Evolutionary conservation across 441 rosid genomes (phyloP).

Genomic region (Gossypium schwendimanii): DNA sequence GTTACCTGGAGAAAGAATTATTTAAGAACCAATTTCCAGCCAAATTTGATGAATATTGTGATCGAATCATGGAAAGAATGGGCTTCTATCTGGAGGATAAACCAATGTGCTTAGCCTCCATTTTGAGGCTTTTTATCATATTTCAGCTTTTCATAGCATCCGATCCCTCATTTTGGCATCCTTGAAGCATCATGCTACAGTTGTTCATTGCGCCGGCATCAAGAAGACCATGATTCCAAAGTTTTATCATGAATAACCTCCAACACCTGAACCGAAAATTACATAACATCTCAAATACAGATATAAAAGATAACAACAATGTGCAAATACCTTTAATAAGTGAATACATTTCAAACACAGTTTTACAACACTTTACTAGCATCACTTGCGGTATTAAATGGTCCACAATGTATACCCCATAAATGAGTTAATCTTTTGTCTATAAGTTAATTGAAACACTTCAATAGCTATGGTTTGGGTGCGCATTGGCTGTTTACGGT

Average conservation of each 20-base stretch:
- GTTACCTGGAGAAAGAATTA: constrained; percentile 19
- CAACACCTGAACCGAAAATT: constrained; percentile 44
- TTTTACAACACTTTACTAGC: background rate
- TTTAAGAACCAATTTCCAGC: background rate
- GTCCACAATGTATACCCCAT: background rate
- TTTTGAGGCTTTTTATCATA: background rate
- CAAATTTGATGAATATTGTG: background rate
- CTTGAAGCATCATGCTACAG: constrained; percentile 45
- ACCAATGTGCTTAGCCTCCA: background rate
- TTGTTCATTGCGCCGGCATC: constrained; percentile 55
- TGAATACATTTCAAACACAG: background rate
- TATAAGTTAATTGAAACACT: background rate
- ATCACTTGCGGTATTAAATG: background rate
- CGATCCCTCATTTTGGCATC: constrained; percentile 23
- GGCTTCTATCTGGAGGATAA: constrained; percentile 5
- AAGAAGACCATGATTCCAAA: constrained; percentile 72
- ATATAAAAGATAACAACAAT: background rate
- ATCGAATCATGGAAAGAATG: constrained; percentile 5
- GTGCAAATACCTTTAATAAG: background rate
- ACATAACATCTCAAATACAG: background rate
- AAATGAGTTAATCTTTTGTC: background rate
- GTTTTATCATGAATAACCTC: constrained; percentile 64
- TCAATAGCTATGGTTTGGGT: background rate
- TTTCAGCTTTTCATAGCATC: constrained; percentile 25
- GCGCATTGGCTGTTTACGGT: background rate